Conservation (phyloP, 495 filamentous ascomycete genomes). For the Beverwykella pulmonaria region DNA sequence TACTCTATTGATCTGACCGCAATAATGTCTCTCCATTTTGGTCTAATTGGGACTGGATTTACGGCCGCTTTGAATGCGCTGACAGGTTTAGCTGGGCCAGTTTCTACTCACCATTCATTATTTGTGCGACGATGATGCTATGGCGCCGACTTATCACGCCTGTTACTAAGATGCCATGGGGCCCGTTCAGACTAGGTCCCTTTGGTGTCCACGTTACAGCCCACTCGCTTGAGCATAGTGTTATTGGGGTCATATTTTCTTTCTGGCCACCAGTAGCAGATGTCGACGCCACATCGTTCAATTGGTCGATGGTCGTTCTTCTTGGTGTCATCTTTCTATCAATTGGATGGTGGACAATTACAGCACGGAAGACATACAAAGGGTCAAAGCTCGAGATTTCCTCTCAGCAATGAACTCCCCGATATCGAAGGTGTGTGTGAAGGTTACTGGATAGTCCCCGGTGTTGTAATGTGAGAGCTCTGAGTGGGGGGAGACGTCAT, state of each 20-base stretch:
- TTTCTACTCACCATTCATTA: constrained; percentile 28
- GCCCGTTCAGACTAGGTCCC: constrained; percentile 25
- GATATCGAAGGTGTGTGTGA: no score
- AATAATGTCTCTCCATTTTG: constrained; percentile 11
- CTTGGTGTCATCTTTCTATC: constrained; percentile 4
- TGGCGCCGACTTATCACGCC: constrained; percentile 7
- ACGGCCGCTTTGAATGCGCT: constrained; percentile 21
- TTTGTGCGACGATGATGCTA: constrained; percentile 25
- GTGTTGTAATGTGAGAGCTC: no score
- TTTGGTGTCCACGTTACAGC: constrained; percentile 26
- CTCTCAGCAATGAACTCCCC: no score
- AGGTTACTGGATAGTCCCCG: no score
- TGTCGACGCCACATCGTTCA: constrained; percentile 19
- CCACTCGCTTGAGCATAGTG: constrained; percentile 15
- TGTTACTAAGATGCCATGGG: constrained; percentile 27
- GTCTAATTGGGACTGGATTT: constrained; percentile 19
- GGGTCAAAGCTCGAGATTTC: constrained; percentile 26
- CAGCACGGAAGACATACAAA: constrained; percentile 18
- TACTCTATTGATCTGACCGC: constrained; percentile 21
- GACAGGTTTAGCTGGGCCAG: constrained; percentile 4
- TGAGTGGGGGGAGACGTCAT: no score
- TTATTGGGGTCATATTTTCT: constrained; percentile 23
- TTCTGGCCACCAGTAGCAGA: constrained; percentile 30
- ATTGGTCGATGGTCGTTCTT: constrained; percentile 28
- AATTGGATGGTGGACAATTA: constrained; percentile 9